Evolutionary conservation across 371 early-diverging fungal species (phyloP).

Genomic region (Batkoa obscura): DNA sequence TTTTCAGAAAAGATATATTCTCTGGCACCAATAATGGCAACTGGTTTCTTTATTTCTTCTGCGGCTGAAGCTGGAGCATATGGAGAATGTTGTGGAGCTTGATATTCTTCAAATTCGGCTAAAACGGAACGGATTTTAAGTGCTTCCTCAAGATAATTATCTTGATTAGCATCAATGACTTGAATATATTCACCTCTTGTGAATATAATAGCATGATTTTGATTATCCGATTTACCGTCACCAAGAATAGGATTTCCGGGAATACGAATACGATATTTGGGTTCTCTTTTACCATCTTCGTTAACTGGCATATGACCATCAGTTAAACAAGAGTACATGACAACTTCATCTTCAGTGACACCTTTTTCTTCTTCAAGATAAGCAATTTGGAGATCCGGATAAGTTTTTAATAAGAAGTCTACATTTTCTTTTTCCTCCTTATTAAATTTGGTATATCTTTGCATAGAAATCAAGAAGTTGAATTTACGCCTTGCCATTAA

Average conservation of each 20-base stretch:
- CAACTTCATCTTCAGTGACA: conserved; percentile 20
- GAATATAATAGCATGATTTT: conserved; percentile 70
- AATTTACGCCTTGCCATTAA: conserved; percentile 54
- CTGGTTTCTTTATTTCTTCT: conserved; percentile 26
- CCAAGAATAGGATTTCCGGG: conserved; percentile 80
- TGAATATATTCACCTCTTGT: conserved; percentile 71
- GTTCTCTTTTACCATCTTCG: conserved; percentile 45
- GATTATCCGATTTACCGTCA: conserved; percentile 82
- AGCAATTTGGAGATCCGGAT: conserved; percentile 62
- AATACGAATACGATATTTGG: conserved; percentile 51
- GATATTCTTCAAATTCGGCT: conserved; percentile 68
- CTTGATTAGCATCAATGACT: conserved; percentile 82
- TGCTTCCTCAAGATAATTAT: conserved; percentile 76
- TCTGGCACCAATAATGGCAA: conserved; percentile 79
- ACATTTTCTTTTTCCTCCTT: conserved; percentile 55
- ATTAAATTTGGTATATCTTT: conserved; percentile 57
- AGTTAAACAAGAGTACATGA: conserved; percentile 49
- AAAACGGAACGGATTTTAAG: conserved; percentile 72
- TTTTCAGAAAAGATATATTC: conserved; percentile 83
- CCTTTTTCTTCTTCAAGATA: conserved; percentile 44
- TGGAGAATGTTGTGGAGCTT: conserved; percentile 18
- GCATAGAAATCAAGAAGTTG: conserved; percentile 75
- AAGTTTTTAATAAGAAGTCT: conserved; percentile 55
- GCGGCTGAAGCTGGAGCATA: conserved; percentile 3
- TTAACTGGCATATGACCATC: conserved; percentile 46